Percentiles rank a stretch among this genome's conserved stretches.
Conservation (phyloP, 1,139 yeast genomes). For the Blastobotrys capitulatus region DNA sequence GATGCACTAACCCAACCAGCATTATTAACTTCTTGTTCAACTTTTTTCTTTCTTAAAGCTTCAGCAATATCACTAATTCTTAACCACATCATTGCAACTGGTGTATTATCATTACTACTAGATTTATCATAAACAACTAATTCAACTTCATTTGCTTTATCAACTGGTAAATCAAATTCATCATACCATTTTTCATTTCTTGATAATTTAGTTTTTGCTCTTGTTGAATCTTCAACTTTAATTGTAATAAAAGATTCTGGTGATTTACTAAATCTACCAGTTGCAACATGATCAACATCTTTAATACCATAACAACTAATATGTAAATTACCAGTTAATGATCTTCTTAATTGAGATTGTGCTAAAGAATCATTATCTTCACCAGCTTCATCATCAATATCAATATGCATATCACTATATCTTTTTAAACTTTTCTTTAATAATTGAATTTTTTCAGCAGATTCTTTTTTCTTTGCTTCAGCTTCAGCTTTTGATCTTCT, state of each 20-base stretch:
- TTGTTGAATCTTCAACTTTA: conserved; percentile 81
- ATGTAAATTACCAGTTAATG: conserved; percentile 72
- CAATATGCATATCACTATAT: conserved; percentile 85
- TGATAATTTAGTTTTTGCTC: conserved; percentile 68
- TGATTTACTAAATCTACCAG: conserved; percentile 67
- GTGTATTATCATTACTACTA: conserved; percentile 45
- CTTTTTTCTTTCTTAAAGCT: conserved; percentile 86
- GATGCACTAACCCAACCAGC: conserved; percentile 86
- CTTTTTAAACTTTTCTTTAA: conserved; percentile 78
- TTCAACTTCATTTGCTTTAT: conserved; percentile 88
- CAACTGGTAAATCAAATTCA: conserved; percentile 72
- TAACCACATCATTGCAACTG: conserved; percentile 94
- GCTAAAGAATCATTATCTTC: conserved; percentile 46
- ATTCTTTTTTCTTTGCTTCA: conserved; percentile 77
- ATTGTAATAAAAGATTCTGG: conserved; percentile 76
- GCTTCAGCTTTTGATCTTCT: conserved; percentile 81
- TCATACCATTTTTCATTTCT: conserved; percentile 84
- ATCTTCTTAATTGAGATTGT: conserved; percentile 60
- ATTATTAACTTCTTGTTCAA: conserved; percentile 63
- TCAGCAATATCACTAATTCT: conserved; percentile 86
- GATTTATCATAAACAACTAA: conserved; percentile 77
- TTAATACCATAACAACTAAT: conserved; percentile 69
- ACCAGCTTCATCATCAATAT: conserved; percentile 43
- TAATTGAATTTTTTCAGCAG: conserved; percentile 78
- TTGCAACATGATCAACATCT: conserved; percentile 88